Base-by-base conservation (phyloP, 768 basidiomycete species). In the Calocera viscosa region DNA sequence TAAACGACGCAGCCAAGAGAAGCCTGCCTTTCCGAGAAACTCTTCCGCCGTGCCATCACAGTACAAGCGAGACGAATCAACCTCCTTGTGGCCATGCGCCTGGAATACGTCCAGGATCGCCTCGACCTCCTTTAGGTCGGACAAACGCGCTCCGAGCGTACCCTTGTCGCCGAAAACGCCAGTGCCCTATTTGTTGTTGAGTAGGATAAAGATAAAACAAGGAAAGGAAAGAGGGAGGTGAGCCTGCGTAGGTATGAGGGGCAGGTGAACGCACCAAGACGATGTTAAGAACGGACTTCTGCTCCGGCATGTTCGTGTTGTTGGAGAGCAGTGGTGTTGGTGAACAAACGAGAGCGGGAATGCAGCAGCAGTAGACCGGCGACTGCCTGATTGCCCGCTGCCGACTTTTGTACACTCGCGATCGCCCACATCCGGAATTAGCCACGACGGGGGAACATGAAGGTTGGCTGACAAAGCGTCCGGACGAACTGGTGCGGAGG, bases 161-260 rank as follows among this genome's bases (percentile, higher is more conserved):
- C 82, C 82, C 16, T 75, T 72, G 24, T 76, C 78, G 19, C 83
- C 82, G 69, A 84, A 83, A 2, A 81, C 82, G 81, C 82, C 82
- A 34, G 82, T 79, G 30, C 82, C 82, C 82, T 83, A 63, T 67
- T 8, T 47, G 11, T 47, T 19, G 7, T 17, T 17, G 19, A 3
- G 8, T 7, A 3, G 43, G 43, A n/a, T 7, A 47, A 19, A 14
- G 34, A 30, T 14, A 43, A 5, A 22, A 35, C 7, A 43, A 64
- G 64, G 19, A 2, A 16, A 35, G 67, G 33, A 19, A 41, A 63
- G 14, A 38, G 26, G 11, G 70, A 49, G 35, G 33, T 24, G 12
- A 60, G 60, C 16, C 14, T 28, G 5, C 30, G 28, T 28, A 0
- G 67, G 2, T 39, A 10, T 39, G 0, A 14, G 35, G 35, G 14